Base-by-base conservation (phyloP, 2,329 filamentous ascomycete species). In the Lachnum nothofagi region DNA sequence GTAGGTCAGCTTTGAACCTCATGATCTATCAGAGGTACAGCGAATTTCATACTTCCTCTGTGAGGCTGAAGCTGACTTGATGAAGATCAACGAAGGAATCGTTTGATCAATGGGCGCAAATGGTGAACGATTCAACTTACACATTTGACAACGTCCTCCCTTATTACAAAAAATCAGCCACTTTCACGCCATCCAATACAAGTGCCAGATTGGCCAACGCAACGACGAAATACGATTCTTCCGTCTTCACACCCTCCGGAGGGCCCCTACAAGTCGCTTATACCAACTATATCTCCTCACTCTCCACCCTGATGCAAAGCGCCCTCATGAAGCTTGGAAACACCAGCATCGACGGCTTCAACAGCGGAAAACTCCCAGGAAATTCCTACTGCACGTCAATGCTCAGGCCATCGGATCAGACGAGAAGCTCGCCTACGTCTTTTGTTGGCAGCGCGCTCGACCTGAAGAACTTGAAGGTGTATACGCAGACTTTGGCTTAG, bases 101-200 rank as follows among this genome's bases (percentile, higher is more conserved):
- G 5, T 69, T 20, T 52, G 67, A 77, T 19, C 63, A 67, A 38
- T 77, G 74, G 75, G 71, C 66, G 2, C 57, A 65, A 25, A 55
- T 66, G 2, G 63, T 69, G 0, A 65, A 62, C 2, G 73, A 78
- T 45, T 41, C 67, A 1, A 60, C 65, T 2, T 80, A 75, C 67
- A 68, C 67, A 50, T 75, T 72, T 47, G 60, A 72, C 3, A 67
- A 67, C 8, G 66, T 77, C 24, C 63, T 72, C 14, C 71, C 71
- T 2, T 79, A 72, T 60, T 68, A 75, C 46, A 62, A 63, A 31
- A 73, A 70, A 49, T 54, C 52, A 25, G 48, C 56, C 8, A 38
- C 43, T 2, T 52, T 55, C 46, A 56, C 53, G 24, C 42, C 45
- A 23, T 65, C 65, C 2, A 65, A 66, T 25, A 35, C 7, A 7